phyloP scores from a whole-genome alignment of 2,329 filamentous ascomycete species.

The Xylariaceae sp. region DNA sequence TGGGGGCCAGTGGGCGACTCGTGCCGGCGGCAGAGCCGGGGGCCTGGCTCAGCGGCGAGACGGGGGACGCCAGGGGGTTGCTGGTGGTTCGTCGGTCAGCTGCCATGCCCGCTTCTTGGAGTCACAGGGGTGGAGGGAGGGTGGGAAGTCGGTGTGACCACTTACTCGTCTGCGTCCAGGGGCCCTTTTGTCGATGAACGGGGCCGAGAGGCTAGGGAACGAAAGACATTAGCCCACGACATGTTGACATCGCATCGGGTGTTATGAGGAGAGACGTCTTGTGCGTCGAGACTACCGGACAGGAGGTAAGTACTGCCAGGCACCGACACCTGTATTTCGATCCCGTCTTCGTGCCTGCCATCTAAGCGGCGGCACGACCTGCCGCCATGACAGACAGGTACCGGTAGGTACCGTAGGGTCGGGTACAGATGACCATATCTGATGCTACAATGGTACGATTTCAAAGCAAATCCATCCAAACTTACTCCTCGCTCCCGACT shows the following conservation, averaged over 20 bases:
- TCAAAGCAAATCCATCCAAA: not conserved
- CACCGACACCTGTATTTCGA: too few relatives aligned
- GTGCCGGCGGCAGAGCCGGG: conserved; percentile 13
- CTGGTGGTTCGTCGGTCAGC: conserved; percentile 12
- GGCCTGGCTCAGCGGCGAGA: conserved; percentile 19
- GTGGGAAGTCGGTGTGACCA: conserved; percentile 8
- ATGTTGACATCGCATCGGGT: conserved; percentile 5
- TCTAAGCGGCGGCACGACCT: not conserved
- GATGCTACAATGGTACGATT: not conserved
- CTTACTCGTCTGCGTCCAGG: conserved; percentile 68
- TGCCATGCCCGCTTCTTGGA: not conserved
- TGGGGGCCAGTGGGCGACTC: conserved; percentile 15
- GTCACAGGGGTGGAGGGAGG: conserved; percentile 2
- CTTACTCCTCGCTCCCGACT: conserved; percentile 22
- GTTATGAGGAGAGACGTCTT: not conserved
- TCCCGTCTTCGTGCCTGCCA: too few relatives aligned
- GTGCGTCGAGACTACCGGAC: too few relatives aligned
- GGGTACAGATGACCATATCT: not conserved
- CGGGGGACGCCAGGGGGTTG: conserved; percentile 15
- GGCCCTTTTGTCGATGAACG: conserved; percentile 71
- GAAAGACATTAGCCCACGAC: conserved; percentile 19
- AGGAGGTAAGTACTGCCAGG: too few relatives aligned
- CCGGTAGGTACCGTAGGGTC: not conserved
- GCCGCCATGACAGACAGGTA: not conserved
- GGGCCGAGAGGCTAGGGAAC: conserved; percentile 46